A percentile compares a stretch with the other conserved stretches of the same genome.
Conservation (phyloP, 441 rosid genomes). For the Melastoma candidum region DNA sequence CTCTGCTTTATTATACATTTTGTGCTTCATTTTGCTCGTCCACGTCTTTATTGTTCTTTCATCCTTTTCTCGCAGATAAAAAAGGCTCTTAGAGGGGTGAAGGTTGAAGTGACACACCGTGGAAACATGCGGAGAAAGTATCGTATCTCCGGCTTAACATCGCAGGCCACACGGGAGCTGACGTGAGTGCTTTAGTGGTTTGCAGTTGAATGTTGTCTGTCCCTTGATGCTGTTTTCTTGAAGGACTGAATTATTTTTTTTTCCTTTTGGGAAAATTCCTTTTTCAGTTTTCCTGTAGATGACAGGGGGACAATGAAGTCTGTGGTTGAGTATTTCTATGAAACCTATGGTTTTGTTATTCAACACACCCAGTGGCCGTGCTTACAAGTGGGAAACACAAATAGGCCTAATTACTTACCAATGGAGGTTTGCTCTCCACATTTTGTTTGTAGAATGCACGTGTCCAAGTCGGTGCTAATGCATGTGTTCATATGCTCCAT, state of each 20-base stretch:
- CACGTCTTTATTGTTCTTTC: background rate
- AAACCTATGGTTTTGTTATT: slow-evolving; percentile 69
- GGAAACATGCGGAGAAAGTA: slow-evolving; percentile 96
- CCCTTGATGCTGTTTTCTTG: background rate
- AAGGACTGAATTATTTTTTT: no score
- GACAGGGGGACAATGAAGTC: slow-evolving; percentile 86
- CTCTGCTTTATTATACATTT: no score
- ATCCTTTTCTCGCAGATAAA: slow-evolving; percentile 49
- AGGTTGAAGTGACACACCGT: slow-evolving; percentile 89
- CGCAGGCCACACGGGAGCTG: slow-evolving; percentile 83
- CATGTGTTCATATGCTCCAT: slow-evolving; percentile 1
- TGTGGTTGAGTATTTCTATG: slow-evolving; percentile 77
- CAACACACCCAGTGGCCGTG: slow-evolving; percentile 84
- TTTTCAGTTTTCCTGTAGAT: slow-evolving; percentile 67
- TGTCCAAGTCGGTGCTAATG: slow-evolving; percentile 8
- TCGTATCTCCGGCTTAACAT: slow-evolving; percentile 84
- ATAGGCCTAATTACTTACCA: slow-evolving; percentile 86
- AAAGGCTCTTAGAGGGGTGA: slow-evolving; percentile 92
- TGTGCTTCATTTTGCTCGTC: slow-evolving; percentile 1
- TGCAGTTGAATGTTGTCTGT: background rate
- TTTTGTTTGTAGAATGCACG: background rate
- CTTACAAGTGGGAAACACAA: slow-evolving; percentile 87
- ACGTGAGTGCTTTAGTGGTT: slow-evolving; percentile 41
- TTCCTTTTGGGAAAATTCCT: slow-evolving; percentile 5
- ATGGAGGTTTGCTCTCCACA: slow-evolving; percentile 52